Base-by-base conservation (phyloP, 257 asterid genomes). In the Avicennia marina region DNA sequence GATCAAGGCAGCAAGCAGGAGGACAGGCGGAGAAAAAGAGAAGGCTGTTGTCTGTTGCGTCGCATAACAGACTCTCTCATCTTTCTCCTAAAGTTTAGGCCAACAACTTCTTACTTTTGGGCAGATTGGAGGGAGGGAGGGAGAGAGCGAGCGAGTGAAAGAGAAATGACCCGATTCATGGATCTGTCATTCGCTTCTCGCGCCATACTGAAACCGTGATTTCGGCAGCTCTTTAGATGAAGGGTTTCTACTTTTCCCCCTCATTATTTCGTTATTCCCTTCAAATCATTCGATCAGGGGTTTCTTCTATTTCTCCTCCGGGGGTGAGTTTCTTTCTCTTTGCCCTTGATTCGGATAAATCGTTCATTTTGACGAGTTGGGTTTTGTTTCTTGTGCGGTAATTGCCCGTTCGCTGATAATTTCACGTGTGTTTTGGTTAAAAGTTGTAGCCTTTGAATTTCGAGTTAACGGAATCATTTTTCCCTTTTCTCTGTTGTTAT, bases 21-120 rank as follows among this genome's bases (percentile, higher is more conserved):
- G 34, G 38, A 19, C 21, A 53, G 18, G 52, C 52, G 9, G 32
- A 34, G 41, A 4, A 20, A 27, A 29, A 13, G 56, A 58, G 53
- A 26, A 7, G 21, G 17, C 18, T 38, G 44, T 12, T 12, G 49
- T 16, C 41, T 65, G 65, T 66, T 62, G 53, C 12, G 29, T 63
- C 34, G 5, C 43, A 32, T 31, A 63, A 53, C 73, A n/a, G n/a
- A 18, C 26, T 61, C 62, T 71, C 70, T 65, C 63, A 33, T 63
- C 72, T 71, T 65, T 62, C 63, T 65, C 73, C 74, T 60, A 47
- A 67, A 64, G 64, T 33, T 45, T 53, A 62, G 69, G 66, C 56
- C 33, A 16, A 25, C 44, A 48, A 20, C 19, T 53, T 49, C 56
- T 55, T 32, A 7, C 60, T 42, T 49, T 44, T 56, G 47, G 62